Conservation (phyloP, 352 stramenopile species). For the Blastocystis sp. region DNA sequence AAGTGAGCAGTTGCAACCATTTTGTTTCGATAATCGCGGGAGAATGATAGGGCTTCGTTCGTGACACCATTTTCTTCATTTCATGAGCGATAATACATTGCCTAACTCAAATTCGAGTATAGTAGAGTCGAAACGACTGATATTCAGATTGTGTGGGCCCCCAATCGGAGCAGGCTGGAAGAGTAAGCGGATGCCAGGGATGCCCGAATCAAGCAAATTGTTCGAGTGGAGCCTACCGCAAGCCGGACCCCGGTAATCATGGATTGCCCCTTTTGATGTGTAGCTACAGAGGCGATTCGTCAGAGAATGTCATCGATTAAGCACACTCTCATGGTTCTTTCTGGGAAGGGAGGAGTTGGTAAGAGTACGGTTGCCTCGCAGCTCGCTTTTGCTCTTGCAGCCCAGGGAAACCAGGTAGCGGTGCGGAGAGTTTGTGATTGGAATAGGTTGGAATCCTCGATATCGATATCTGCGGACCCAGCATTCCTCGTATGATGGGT, state of each 20-base stretch:
- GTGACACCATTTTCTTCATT: constrained; percentile 10
- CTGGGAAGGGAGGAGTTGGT: constrained; percentile 94
- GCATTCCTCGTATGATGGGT: constrained; percentile 89
- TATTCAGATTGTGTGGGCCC: constrained; percentile 81
- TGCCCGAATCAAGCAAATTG: constrained; percentile 93
- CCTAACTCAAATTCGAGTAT: constrained; percentile 39
- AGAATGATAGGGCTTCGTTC: neutral
- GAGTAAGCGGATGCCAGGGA: constrained; percentile 80
- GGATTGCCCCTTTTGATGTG: neutral
- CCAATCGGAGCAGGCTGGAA: constrained; percentile 81
- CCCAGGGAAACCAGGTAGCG: constrained; percentile 76
- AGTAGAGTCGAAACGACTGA: neutral
- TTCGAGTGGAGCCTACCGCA: constrained; percentile 75
- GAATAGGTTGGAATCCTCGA: constrained; percentile 84
- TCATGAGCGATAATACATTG: neutral
- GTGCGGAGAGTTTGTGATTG: neutral
- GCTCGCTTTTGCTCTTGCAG: constrained; percentile 84
- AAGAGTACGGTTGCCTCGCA: constrained; percentile 97
- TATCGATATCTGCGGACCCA: constrained; percentile 96
- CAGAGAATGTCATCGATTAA: constrained; percentile 79
- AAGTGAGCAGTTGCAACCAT: neutral
- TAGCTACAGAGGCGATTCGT: constrained; percentile 61
- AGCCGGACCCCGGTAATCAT: constrained; percentile 69
- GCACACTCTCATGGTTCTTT: constrained; percentile 95
- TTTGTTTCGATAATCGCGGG: neutral